Percentiles rank a stretch among this genome's conserved stretches.
These are phyloP conservation scores for Eremochloa ophiuroides DNA, from an alignment of 176 grass and related monocot species.

Conservation along the genomic window DNA sequence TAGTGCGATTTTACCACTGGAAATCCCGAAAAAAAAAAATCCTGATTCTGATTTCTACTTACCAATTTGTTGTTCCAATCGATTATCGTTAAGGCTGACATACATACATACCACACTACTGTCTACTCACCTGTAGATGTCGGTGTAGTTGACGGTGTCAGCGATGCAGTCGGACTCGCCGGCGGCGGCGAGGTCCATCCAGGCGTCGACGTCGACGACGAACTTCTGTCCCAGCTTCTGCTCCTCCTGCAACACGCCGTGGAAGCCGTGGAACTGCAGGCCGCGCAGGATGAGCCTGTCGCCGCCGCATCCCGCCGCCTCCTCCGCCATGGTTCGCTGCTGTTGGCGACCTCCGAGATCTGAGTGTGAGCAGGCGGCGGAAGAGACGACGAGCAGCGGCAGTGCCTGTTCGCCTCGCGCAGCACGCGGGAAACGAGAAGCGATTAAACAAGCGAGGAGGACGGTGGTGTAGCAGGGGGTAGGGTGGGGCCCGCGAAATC, in stretches of 20 bases:
- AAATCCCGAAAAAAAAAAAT: neutral
- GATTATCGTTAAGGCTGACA: neutral
- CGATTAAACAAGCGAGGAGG: neutral
- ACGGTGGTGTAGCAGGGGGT: no score
- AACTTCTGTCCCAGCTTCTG: slow-evolving; percentile 84
- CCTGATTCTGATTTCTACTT: neutral
- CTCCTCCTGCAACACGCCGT: slow-evolving; percentile 79
- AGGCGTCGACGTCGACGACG: slow-evolving; percentile 81
- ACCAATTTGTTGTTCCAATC: neutral
- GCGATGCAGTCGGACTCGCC: slow-evolving; percentile 56
- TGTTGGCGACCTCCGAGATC: no score
- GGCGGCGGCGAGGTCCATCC: slow-evolving; percentile 68
- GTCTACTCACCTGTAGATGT: slow-evolving; percentile 74
- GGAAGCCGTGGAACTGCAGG: slow-evolving; percentile 89
- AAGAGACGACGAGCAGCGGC: no score
- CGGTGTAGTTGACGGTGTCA: slow-evolving; percentile 76
- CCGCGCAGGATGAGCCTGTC: slow-evolving; percentile 86
- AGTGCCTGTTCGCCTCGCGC: neutral
- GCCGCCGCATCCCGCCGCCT: neutral
- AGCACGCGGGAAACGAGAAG: neutral
- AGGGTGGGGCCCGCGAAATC: neutral
- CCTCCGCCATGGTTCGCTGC: slow-evolving; percentile 27
- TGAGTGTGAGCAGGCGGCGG: no score
- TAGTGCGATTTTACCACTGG: neutral
- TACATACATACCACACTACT: neutral